Evolutionary conservation across 1,284 basidiomycete genomes (phyloP), one percentile per base, ranked within the genome.

Genomic region (Puccinia horiana): DNA sequence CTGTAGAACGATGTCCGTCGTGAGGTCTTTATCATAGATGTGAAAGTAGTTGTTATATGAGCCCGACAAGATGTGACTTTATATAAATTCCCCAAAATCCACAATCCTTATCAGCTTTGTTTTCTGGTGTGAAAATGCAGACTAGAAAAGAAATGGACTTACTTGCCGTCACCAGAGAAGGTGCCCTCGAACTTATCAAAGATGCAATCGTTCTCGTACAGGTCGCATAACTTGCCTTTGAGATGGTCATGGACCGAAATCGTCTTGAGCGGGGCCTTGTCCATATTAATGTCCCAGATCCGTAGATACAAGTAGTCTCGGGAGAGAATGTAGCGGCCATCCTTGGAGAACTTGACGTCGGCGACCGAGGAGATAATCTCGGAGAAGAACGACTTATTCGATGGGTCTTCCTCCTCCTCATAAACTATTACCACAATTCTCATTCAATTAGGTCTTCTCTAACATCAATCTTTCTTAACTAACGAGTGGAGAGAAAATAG

Each of bases 1-100:
- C 88, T 99, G 97, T 82, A 99, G 88, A 20, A 98, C 94, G 52
- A 97, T 92, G 86, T 98, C 96, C 83, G 92, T 93, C 85, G 92
- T 89, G 61, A 93, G 92, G 83, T 98, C 94, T 84, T 93, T 92
- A 87, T 99, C 96, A 88, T 96, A 98, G 90, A 99, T 96, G 88
- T 96, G 95, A 93, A 99, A 97, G 89, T 98, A 98, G 88, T 99
- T 99, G 90, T 98, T 96, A 89, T 99, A 99, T 72, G 96, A 98
- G 74, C 97, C 97, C 20, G 97, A 98, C 85, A 98, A 89, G 83
- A 97, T 94, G 87, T 95, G 92, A 86, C 95, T 97, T 52, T 9
- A 23, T 35, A 35, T 35, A 70, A 49, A n/a, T 8, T n/a, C n/a
- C n/a, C n/a, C n/a, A n/a, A 65, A 5, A 58, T 29, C 18, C 29